Evolutionary conservation across 768 basidiomycete species (phyloP), one percentile per base, ranked within the genome.

Genomic region (Sarcomyxa edulis): DNA sequence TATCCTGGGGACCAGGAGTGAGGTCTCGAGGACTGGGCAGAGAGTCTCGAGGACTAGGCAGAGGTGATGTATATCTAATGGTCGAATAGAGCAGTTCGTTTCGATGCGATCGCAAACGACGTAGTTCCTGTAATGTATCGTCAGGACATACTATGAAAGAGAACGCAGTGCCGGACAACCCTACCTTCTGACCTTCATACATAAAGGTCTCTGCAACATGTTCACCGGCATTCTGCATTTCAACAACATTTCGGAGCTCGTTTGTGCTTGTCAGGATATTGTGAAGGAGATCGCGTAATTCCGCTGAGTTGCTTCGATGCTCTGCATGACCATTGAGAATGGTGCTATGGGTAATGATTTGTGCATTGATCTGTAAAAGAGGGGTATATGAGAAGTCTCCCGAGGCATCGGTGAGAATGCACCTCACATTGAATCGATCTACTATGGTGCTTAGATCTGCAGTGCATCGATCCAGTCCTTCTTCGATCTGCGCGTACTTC

Each of bases 131-230:
- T 12, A n/a, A n/a, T n/a, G n/a, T n/a, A n/a, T n/a, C n/a, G n/a
- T n/a, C 26, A n/a, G 15, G 37, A 37, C 14, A 34, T 28, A 36
- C 29, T 32, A 28, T 34, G 20, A 35, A 4, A 23, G 22, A 43
- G 25, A 35, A 45, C n/a, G n/a, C n/a, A n/a, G n/a, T n/a, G n/a
- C n/a, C n/a, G n/a, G n/a, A n/a, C n/a, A n/a, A n/a, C n/a, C 39
- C 7, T 46, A 72, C 75, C 51, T 59, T 57, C 58, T 81, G 78
- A 7, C 76, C 76, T 16, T 60, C 54, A 32, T 61, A 61, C 78
- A 80, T 79, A 25, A 80, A 56, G 5, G 59, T 52, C 38, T 66
- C 51, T 6, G 69, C 77, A 12, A 52, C 65, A 31, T 52, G 59
- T 19, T 65, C 61, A 2, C 70, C 72, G 27, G 62, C 59, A 18